Conservation (phyloP, 176 grass and related monocot species). For the Secale cereale region DNA sequence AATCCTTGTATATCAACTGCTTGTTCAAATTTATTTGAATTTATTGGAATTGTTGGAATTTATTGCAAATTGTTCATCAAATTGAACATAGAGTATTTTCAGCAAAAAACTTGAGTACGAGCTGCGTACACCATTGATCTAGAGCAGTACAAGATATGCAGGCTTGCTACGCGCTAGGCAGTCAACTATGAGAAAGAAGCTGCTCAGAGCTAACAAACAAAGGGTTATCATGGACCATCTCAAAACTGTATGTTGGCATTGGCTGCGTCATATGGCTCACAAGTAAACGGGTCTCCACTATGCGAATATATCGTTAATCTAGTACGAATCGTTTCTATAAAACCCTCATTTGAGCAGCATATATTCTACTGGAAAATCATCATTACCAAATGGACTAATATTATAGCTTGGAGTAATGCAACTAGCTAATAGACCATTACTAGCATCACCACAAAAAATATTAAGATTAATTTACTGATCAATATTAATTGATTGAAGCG, state of each 20-base stretch:
- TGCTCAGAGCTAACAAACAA: conserved; percentile 31
- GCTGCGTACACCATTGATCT: background rate
- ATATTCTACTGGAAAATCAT: background rate
- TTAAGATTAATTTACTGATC: background rate
- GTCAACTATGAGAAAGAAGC: conserved; percentile 6
- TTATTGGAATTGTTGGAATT: too few species aligned
- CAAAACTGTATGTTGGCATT: conserved; percentile 28
- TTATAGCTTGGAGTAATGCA: background rate
- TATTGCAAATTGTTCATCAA: too few species aligned
- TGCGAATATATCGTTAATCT: conserved; percentile 24
- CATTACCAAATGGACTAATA: background rate
- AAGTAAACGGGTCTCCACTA: conserved; percentile 39
- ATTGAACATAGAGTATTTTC: too few species aligned
- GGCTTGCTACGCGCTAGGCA: background rate
- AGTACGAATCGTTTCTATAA: conserved; percentile 4
- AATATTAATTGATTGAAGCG: background rate
- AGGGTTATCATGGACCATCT: conserved; percentile 22
- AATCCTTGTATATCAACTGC: too few species aligned
- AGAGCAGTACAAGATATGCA: conserved; percentile 15
- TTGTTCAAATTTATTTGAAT: too few species aligned
- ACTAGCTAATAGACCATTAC: background rate
- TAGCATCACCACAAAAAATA: background rate
- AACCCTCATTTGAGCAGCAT: background rate
- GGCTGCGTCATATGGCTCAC: conserved; percentile 33
- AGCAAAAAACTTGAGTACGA: too few species aligned